Evolutionary conservation across 306 rosid genomes (phyloP), one percentile per base, ranked within the genome.

Genomic region (Cucurbita argyrosperma): DNA sequence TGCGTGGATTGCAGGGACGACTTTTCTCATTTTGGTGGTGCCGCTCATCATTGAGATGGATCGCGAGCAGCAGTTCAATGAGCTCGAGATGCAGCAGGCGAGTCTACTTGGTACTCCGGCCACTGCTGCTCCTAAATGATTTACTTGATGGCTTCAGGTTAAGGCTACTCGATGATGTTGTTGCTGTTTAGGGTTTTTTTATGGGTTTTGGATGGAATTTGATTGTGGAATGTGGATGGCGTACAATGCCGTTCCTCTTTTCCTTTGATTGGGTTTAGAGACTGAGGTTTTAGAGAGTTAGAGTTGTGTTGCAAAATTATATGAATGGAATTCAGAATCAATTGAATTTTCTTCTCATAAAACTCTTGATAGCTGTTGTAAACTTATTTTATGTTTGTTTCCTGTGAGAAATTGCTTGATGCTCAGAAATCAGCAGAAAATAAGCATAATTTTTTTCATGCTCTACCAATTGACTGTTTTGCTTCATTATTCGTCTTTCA

Each of bases 31-130:
- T 16, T 86, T 94, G 66, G 88, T 87, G 19, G 97, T 90, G 0
- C 98, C 98, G 4, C 81, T 94, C 72, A 89, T 94, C 72, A 89
- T 94, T 77, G 96, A 85, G 75, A 94, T 91, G 95, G 98, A 94
- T 84, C 98, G 98, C 43, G 98, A 94, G 59, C 97, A 90, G 87
- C 98, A 91, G 87, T 52, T 89, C 79, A 94, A 62, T 74, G 98
- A 94, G 45, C 87, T 90, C 77, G 97, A 94, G 82, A 91, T 90
- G 74, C 97, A 94, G 80, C 96, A 91, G 84, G 96, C 92, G 63
- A 94, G 90, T 85, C 77, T 94, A 71, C 97, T 94, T 49, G 98
- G 98, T n/a, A 71, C 93, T 12, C 80, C 91, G 26, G 74, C 74
- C 60, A 30, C 60, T 15, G 74, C 60, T 35, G 47, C 46, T 70